Evolutionary conservation across 495 filamentous ascomycete species (phyloP), one percentile per base, ranked within the genome.

Genomic region (Neurospora africana): DNA sequence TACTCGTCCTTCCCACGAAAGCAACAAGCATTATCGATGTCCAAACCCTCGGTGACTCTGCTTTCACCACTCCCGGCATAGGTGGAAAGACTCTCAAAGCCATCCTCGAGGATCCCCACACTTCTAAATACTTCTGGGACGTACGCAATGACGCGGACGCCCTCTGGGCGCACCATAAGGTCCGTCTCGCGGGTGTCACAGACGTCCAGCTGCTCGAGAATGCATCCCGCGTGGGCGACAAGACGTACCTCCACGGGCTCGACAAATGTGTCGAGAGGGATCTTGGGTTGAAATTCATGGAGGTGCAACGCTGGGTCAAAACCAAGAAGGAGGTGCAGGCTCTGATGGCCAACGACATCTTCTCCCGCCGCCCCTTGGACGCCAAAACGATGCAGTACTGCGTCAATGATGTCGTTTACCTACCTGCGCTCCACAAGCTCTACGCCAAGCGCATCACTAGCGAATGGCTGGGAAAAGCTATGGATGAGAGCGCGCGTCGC

Each of bases 151-250:
- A 88, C 72, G 86, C 88, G 0, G 86, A 90, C 71, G 87, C 87
- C 2, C 75, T 90, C 0, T 88, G 80, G 70, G 68, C 69, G 68
- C 86, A 83, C 23, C 88, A 76, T 72, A 58, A 74, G 5, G 75
- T 86, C 69, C 68, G 72, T 0, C 75, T 86, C 0, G 73, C 58
- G 1, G 85, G 86, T 0, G 72, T 89, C 2, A 41, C 82, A 2
- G 87, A 89, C 71, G 47, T 90, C 11, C 88, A 90, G 75, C 80
- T 90, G 0, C 85, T 90, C 84, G 85, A 90, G 69, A 69, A 80
- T 5, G 85, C 83, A 7, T 78, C 78, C 1, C 75, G 87, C 8
- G 23, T 17, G 6, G 13, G 53, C 23, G 13, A 30, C 13, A 79
- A 71, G 72, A 77, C 71, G 53, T 79, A 69, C 36, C 53, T 88